Conservation (phyloP, 202 grass and related monocot genomes). For the Hordeum pubiflorum region DNA sequence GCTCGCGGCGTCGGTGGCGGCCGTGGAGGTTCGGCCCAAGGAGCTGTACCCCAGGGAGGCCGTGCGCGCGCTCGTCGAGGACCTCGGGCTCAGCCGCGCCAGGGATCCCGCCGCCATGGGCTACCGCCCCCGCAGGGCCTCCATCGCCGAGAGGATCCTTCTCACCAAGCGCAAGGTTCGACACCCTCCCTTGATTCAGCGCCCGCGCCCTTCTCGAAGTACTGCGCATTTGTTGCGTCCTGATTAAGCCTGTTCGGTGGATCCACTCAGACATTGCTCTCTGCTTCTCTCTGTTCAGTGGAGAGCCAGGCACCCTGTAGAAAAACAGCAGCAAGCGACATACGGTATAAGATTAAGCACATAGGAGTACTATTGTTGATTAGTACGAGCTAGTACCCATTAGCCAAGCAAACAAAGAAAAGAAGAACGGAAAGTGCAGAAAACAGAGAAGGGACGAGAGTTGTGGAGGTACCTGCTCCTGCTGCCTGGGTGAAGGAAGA, state of each 20-base stretch:
- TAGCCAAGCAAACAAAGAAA: not conserved
- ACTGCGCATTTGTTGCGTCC: not conserved
- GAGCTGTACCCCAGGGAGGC: constrained; percentile 60
- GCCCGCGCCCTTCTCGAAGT: too few relatives aligned
- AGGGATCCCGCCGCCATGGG: constrained; percentile 2
- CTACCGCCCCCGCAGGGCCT: constrained; percentile 38
- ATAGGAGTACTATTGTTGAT: not conserved
- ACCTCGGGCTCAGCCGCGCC: constrained; percentile 53
- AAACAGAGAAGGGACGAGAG: not conserved
- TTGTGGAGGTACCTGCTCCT: not conserved
- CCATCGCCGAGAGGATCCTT: constrained; percentile 62
- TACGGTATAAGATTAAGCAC: not conserved
- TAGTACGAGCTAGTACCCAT: not conserved
- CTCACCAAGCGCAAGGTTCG: constrained; percentile 65
- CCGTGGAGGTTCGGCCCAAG: constrained; percentile 28
- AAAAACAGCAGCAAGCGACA: not conserved
- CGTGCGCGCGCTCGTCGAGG: constrained; percentile 55
- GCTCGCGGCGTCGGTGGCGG: constrained; percentile 8
- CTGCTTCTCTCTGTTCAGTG: not conserved
- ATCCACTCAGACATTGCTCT: not conserved
- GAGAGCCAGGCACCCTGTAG: not conserved
- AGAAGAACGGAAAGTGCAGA: not conserved
- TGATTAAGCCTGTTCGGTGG: not conserved
- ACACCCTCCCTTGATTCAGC: not conserved
- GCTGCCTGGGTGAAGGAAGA: not conserved